These are phyloP conservation scores for Annulohypoxylon nitens DNA, from an alignment of 495 filamentous ascomycete genomes.

Conservation along the genomic window DNA sequence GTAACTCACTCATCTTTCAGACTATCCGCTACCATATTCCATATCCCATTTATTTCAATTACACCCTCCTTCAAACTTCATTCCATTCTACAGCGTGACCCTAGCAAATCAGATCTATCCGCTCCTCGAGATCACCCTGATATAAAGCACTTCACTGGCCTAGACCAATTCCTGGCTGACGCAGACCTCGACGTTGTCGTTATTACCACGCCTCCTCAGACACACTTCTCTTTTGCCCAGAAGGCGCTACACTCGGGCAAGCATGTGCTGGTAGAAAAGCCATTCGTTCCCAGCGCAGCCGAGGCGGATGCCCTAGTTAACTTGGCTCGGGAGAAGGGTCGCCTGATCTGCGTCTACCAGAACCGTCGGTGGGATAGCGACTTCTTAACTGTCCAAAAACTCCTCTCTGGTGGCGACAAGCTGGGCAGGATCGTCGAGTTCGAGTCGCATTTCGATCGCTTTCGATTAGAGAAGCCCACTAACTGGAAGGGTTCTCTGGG, in stretches of 20 bases:
- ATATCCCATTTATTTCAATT: slow-evolving; percentile 84
- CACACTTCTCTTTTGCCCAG: slow-evolving; percentile 76
- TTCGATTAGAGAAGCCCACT: slow-evolving; percentile 69
- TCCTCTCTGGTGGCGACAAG: slow-evolving; percentile 64
- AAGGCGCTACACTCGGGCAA: slow-evolving; percentile 79
- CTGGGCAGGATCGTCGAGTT: slow-evolving; percentile 82
- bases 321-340: slow-evolving; percentile 71
- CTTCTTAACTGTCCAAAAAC: slow-evolving; percentile 78
- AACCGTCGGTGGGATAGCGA: slow-evolving; percentile 90
- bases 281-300: slow-evolving; percentile 78
- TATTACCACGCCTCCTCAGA: slow-evolving; percentile 80
- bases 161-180: slow-evolving; percentile 75
- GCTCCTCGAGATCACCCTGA: slow-evolving; percentile 76
- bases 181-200: slow-evolving; percentile 76
- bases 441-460: slow-evolving; percentile 87
- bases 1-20: slow-evolving; percentile 53
- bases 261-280: slow-evolving; percentile 91
- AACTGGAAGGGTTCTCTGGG: slow-evolving; percentile 77
- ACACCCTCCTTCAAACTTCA: slow-evolving; percentile 76
- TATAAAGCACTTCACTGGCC: slow-evolving; percentile 72
- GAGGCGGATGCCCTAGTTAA: slow-evolving; percentile 79
- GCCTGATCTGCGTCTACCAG: slow-evolving; percentile 84
- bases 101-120: slow-evolving; percentile 61
- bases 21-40: slow-evolving; percentile 88
- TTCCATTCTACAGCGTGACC: slow-evolving; percentile 80